Base-by-base conservation (phyloP, 2,329 filamentous ascomycete species). In the Xylariaceae sp. region DNA sequence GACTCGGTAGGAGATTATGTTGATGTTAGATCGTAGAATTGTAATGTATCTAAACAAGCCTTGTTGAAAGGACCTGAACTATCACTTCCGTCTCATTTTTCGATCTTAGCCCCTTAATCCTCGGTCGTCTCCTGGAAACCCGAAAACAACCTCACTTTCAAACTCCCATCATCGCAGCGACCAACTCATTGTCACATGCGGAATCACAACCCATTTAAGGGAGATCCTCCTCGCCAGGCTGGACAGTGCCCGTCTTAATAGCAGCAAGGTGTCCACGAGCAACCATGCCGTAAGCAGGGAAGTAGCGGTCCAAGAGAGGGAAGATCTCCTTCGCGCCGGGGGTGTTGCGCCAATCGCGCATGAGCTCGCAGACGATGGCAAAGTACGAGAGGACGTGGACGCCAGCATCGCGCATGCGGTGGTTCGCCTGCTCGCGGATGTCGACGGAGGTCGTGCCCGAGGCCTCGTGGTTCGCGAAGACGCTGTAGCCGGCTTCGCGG, bases 381-480 rank as follows among this genome's bases (percentile, higher is more conserved):
- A 89, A 89, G 60, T 86, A 70, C 13, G 79, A 80, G 34, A 86
- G 78, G 34, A 86, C 73, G 64, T 88, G 83, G 2, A 89, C 87
- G 41, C 88, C 88, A 0, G 87, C 86, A 23, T 76, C 69, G 57
- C 82, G 76, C 86, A 90, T 89, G 51, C 86, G 81, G 37, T 82
- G 77, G 72, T 90, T 89, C 45, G 85, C 81, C 53, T 85, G 79
- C 60, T 86, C 83, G 5, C 85, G 80, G 59, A 88, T 78, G 50
- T 87, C 78, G 45, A 75, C 69, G 1, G 80, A 83, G 17, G 85
- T 85, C 1, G 88, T 90, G 1, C 87, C 88, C 0, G 81, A 86
- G 1, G 85, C 88, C 67, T 91, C 88, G 55, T 86, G 80, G 73
- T 90, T 89, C 66, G 86, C 87, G 76, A 82, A 90, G 59, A 92